Evolutionary conservation across 768 basidiomycete genomes (phyloP).

Genomic region (Suillus hirtellus): DNA sequence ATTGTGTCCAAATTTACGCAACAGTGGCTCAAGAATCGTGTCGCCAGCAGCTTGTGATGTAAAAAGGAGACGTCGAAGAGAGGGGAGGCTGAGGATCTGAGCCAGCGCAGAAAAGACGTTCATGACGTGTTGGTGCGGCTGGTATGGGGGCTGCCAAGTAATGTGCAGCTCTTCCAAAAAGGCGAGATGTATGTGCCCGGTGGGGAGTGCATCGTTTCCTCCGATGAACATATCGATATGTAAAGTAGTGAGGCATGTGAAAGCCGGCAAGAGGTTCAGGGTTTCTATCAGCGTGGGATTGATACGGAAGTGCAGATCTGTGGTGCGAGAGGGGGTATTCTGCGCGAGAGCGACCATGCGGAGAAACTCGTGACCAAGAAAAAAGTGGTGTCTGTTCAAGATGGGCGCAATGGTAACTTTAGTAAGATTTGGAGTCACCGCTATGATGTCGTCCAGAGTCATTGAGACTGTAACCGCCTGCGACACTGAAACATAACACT

Average conservation of each 20-base stretch:
- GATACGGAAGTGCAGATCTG: not conserved
- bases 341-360: not conserved
- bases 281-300: not conserved
- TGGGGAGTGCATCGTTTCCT: not conserved
- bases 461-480: not conserved
- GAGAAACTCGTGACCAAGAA: not conserved
- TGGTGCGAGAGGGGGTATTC: not conserved
- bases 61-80: not conserved
- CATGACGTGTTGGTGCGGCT: not conserved
- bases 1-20: not conserved
- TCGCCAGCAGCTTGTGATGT: not conserved
- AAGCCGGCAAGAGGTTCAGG: not conserved
- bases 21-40: not conserved
- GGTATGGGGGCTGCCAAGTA: not conserved
- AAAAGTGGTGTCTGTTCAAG: not conserved
- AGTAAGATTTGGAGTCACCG: not conserved
- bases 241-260: not conserved
- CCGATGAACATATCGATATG: not conserved
- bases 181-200: not conserved
- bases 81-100: not conserved
- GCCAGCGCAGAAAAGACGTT: not conserved
- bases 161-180: conserved; percentile 1
- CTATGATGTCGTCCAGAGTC: not conserved
- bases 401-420: not conserved
- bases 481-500: not conserved